A percentile compares a stretch with the other conserved stretches of the same genome.
These are phyloP conservation scores for Closterium sp. DNA, from an alignment of 139 green algal genomes.

Conservation along the genomic window DNA sequence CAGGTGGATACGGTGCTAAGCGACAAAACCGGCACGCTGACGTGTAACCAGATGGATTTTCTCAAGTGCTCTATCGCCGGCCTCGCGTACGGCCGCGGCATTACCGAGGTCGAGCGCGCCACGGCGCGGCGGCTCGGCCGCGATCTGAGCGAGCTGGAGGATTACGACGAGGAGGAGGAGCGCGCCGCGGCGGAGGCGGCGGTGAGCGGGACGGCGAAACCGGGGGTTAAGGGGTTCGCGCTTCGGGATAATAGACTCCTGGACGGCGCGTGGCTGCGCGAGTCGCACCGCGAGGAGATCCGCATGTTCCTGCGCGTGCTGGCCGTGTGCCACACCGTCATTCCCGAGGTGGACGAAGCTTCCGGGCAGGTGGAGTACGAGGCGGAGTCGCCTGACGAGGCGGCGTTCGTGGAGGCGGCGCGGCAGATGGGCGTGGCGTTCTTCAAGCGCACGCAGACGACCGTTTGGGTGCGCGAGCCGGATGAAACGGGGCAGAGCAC, in stretches of 20 bases:
- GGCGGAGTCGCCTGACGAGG: slow-evolving; percentile 91
- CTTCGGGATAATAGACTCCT: slow-evolving; percentile 37
- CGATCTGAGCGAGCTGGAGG: slow-evolving; percentile 1
- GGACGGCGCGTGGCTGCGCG: slow-evolving; percentile 61
- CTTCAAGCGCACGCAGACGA: slow-evolving; percentile 5
- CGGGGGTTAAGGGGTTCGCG: slow-evolving; percentile 32
- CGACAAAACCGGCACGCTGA: slow-evolving; percentile 94
- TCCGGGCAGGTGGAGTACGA: slow-evolving; percentile 39
- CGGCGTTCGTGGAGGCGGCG: slow-evolving; percentile 88
- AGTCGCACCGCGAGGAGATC: slow-evolving; percentile 39
- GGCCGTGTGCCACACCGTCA: slow-evolving; percentile 49
- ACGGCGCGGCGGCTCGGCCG: slow-evolving; percentile 31
- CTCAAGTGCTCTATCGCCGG: slow-evolving; percentile 82
- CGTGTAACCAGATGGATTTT: slow-evolving; percentile 81
- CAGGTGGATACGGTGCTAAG: slow-evolving; percentile 82
- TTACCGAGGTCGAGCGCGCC: slow-evolving; percentile 80
- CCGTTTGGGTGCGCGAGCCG: slow-evolving; percentile 14
- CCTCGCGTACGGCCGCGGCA: slow-evolving; percentile 75
- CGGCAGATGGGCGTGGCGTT: slow-evolving; percentile 67
- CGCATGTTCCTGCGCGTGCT: slow-evolving; percentile 42
- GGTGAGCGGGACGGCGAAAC: slow-evolving; percentile 1
- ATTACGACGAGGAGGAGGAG: slow-evolving; percentile 17
- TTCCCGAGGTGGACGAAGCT: slow-evolving; percentile 53
- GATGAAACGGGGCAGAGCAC: neutral
- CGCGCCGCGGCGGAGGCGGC: neutral